Percentiles rank a stretch among this genome's conserved stretches.
Conservation (phyloP, 208 protist genomes). For the Wallacemonas sp. region DNA sequence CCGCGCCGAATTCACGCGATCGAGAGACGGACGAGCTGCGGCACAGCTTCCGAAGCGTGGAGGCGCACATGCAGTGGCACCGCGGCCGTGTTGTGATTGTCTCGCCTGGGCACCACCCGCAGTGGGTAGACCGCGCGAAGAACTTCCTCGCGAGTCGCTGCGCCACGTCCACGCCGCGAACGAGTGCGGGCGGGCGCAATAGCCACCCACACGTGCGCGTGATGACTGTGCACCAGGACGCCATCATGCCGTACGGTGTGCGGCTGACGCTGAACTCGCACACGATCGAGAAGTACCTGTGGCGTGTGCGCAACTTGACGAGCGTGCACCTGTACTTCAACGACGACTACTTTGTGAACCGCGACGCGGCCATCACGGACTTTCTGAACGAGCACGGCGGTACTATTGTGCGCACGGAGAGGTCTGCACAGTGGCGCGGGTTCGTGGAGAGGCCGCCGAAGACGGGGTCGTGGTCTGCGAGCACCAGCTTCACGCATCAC, state of each 20-base stretch:
- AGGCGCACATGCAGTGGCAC: constrained; percentile 93
- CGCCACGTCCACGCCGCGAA: constrained; percentile 12
- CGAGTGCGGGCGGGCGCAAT: constrained; percentile 18
- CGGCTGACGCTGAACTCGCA: constrained; percentile 58
- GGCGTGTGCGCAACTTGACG: constrained; percentile 50
- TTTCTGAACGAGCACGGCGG: constrained; percentile 64
- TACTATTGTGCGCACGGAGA: constrained; percentile 56
- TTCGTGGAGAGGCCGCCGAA: not conserved
- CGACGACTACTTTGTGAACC: constrained; percentile 80
- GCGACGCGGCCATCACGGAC: constrained; percentile 49
- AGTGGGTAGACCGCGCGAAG: constrained; percentile 80
- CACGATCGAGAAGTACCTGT: constrained; percentile 61
- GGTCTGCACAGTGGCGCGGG: constrained; percentile 12
- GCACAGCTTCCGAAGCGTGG: constrained; percentile 94
- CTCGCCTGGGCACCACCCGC: constrained; percentile 94
- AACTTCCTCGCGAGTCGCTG: constrained; percentile 52
- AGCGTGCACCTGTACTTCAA: constrained; percentile 68
- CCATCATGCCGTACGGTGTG: constrained; percentile 50
- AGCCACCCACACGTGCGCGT: constrained; percentile 49
- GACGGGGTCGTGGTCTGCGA: constrained; percentile 36
- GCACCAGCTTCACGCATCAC: constrained; percentile 28
- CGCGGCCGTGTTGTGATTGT: constrained; percentile 91
- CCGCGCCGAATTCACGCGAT: constrained; percentile 24
- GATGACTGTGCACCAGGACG: constrained; percentile 68
- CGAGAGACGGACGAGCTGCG: constrained; percentile 93